phyloP scores from a whole-genome alignment of 2,329 filamentous ascomycete genomes.

The Chaetomium sp. region DNA sequence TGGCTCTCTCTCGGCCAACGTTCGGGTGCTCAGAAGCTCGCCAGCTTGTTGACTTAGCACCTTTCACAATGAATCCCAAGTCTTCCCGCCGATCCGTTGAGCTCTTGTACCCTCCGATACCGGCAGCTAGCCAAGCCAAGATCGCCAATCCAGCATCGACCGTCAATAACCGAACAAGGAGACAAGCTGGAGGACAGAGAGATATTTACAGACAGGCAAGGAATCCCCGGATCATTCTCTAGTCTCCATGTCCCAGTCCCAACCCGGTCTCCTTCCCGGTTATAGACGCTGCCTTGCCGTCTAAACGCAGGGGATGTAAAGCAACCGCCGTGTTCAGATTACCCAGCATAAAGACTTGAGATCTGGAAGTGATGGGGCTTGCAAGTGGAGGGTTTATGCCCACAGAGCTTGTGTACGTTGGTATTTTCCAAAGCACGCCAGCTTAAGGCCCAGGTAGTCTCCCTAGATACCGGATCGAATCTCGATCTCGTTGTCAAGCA shows the following conservation, averaged over 20 bases:
- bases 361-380: neutral
- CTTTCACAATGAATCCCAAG: neutral
- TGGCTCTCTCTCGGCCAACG: neutral
- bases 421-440: neutral
- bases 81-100: neutral
- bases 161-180: neutral
- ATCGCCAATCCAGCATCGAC: neutral
- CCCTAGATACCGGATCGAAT: no score
- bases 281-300: neutral
- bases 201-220: neutral
- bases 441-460: no score
- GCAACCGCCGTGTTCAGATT: neutral
- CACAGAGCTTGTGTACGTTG: neutral
- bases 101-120: neutral
- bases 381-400: neutral
- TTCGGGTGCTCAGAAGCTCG: neutral
- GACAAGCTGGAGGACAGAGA: neutral
- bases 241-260: neutral
- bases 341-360: neutral
- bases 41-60: neutral
- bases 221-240: neutral
- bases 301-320: neutral
- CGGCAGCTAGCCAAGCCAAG: neutral
- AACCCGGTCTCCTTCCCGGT: neutral
- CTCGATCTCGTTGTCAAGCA: no score